Evolutionary conservation across 1,284 basidiomycete genomes (phyloP).

Genomic region (Entoloma clypeatum): DNA sequence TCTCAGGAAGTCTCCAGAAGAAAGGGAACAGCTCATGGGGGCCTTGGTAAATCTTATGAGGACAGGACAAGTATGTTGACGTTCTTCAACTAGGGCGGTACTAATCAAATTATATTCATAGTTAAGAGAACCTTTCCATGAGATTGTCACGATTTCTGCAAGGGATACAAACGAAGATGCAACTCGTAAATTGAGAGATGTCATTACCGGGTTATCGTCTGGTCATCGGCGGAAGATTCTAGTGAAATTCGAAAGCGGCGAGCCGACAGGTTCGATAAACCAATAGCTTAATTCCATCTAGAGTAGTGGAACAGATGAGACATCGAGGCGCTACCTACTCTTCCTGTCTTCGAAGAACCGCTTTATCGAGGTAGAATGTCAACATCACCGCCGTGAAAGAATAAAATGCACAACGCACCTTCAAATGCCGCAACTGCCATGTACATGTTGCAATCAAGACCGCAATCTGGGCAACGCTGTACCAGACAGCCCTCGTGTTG

Average conservation of each 20-base stretch:
- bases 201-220: slow-evolving; percentile 44
- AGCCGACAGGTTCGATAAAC: slow-evolving; percentile 9
- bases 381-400: slow-evolving; percentile 15
- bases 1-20: slow-evolving; percentile 34
- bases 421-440: slow-evolving; percentile 93
- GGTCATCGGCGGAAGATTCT: slow-evolving; percentile 71
- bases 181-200: slow-evolving; percentile 42
- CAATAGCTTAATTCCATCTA: too few species aligned
- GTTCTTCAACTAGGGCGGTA: slow-evolving; percentile 3
- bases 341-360: slow-evolving; percentile 89
- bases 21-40: slow-evolving; percentile 48
- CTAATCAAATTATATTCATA: slow-evolving; percentile 27
- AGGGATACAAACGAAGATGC: slow-evolving; percentile 52
- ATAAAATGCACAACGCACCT: slow-evolving; percentile 46
- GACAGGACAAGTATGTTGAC: slow-evolving; percentile 47
- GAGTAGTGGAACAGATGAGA: too few species aligned
- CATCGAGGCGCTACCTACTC: slow-evolving; percentile 54
- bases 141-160: slow-evolving; percentile 53
- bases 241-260: slow-evolving; percentile 44
- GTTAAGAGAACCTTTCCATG: slow-evolving; percentile 65
- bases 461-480: slow-evolving; percentile 83
- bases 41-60: slow-evolving; percentile 50
- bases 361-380: slow-evolving; percentile 43
- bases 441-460: slow-evolving; percentile 82
- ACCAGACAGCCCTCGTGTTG: slow-evolving; percentile 91